phyloP scores from a whole-genome alignment of 2,329 filamentous ascomycete species.

The Colletotrichum neosansevieriae region DNA sequence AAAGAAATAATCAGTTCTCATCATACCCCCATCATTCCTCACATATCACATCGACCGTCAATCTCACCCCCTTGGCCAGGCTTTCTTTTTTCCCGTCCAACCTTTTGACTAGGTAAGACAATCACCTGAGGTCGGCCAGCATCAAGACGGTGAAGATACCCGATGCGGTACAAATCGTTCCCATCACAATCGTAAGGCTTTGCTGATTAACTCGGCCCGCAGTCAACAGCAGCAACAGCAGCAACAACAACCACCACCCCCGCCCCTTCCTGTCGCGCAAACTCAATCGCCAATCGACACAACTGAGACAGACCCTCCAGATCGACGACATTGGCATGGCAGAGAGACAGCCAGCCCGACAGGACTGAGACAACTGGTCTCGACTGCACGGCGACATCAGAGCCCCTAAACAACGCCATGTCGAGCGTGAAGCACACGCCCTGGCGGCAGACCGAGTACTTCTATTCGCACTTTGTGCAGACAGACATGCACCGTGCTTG shows the following conservation, averaged over 20 bases:
- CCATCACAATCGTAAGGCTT: background rate
- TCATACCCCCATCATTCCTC: conserved; percentile 32
- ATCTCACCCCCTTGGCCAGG: conserved; percentile 24
- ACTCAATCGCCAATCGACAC: conserved; percentile 32
- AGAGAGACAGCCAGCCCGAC: conserved; percentile 23
- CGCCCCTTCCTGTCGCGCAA: conserved; percentile 17
- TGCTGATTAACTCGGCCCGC: conserved; percentile 14
- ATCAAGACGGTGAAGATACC: conserved; percentile 4
- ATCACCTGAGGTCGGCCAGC: conserved; percentile 3
- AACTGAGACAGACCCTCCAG: conserved; percentile 36
- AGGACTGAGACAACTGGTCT: conserved; percentile 27
- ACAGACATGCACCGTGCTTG: background rate
- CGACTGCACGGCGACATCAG: conserved; percentile 7
- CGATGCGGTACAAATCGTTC: background rate
- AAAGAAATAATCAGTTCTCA: conserved; percentile 31
- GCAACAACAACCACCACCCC: background rate
- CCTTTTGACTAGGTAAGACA: conserved; percentile 10
- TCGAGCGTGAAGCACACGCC: background rate
- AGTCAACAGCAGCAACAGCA: background rate
- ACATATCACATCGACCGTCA: conserved; percentile 23
- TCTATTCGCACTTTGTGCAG: background rate
- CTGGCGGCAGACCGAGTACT: conserved; percentile 1
- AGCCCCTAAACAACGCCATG: conserved; percentile 1
- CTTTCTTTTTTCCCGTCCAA: conserved; percentile 19
- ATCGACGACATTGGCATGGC: conserved; percentile 31